Conservation (phyloP, 306 rosid genomes). For the Leucaena leucocephala region DNA sequence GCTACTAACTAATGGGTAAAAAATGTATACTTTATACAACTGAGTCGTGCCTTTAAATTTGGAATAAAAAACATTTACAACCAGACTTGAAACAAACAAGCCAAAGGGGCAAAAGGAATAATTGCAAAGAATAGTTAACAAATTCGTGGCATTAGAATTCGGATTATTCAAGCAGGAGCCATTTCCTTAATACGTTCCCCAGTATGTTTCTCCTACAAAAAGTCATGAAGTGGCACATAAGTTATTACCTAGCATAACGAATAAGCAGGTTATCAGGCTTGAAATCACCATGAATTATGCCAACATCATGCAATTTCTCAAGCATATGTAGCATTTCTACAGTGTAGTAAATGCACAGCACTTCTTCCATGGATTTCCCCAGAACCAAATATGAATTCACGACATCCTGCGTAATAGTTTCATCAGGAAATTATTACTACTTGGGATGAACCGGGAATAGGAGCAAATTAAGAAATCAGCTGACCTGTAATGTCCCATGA, state of each 20-base stretch:
- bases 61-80: conserved; percentile 25
- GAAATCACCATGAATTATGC: conserved; percentile 95
- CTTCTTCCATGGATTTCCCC: conserved; percentile 90
- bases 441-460: conserved; percentile 16
- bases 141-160: conserved; percentile 11
- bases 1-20: conserved; percentile 5
- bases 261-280: conserved; percentile 95
- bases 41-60: conserved; percentile 10
- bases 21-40: neutral
- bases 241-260: conserved; percentile 80
- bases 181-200: neutral
- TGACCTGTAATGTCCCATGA: conserved; percentile 91
- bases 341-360: conserved; percentile 79
- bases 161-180: conserved; percentile 23
- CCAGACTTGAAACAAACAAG: conserved; percentile 1
- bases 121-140: neutral
- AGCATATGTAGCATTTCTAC: conserved; percentile 87
- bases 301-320: conserved; percentile 73
- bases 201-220: neutral
- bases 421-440: conserved; percentile 32
- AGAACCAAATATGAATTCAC: conserved; percentile 67
- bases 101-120: conserved; percentile 1
- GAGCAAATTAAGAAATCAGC: conserved; percentile 29
- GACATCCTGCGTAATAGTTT: conserved; percentile 68
- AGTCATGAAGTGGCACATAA: conserved; percentile 25